Base-by-base conservation (phyloP, 179 eudicot genomes). In the Carnegiea gigantea region DNA sequence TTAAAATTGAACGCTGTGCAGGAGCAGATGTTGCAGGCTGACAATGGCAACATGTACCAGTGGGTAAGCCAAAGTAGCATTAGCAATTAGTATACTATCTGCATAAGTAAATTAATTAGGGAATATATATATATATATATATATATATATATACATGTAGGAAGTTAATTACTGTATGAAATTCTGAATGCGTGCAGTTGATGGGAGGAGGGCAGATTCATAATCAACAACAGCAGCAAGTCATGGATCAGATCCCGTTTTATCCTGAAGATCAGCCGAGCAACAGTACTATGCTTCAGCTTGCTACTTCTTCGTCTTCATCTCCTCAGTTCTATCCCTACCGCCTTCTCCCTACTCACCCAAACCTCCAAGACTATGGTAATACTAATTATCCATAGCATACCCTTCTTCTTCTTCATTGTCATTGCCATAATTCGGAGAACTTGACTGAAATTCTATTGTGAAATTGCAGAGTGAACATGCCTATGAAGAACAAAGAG, bases 11-110 rank as follows among this genome's bases (percentile, higher is more conserved):
- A 38, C 60, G 44, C 44, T 36, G 23, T 82, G 85, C 80, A 86
- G 88, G 88, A 86, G 33, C 86, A 86, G 81, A 64, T 86, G 84
- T 21, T 86, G 80, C 84, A 86, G 80, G 76, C 76, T 59, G 88
- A 86, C 26, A 86, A 86, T 60, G 86, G 86, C 70, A 83, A 75
- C 80, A 74, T 86, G 84, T 86, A 83, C 59, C 80, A 77, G 18
- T 86, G 86, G 88, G 88, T 86, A 86, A 73, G 88, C 76, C 20
- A 38, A 80, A 64, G 64, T 10, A 4, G 24, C 17, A 65, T 1
- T 24, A 23, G 5, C 6, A 64, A 64, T 65, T 11, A 65, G 36
- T 33, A 33, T 1, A 33, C 15, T 20, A 57, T 20, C 68, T 23
- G 9, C 9, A 62, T 23, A 62, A 62, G 26, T 23, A 21, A 9